Evolutionary conservation across 257 asterid species (phyloP), one percentile per base, ranked within the genome.

Genomic region (Linaria vulgaris): DNA sequence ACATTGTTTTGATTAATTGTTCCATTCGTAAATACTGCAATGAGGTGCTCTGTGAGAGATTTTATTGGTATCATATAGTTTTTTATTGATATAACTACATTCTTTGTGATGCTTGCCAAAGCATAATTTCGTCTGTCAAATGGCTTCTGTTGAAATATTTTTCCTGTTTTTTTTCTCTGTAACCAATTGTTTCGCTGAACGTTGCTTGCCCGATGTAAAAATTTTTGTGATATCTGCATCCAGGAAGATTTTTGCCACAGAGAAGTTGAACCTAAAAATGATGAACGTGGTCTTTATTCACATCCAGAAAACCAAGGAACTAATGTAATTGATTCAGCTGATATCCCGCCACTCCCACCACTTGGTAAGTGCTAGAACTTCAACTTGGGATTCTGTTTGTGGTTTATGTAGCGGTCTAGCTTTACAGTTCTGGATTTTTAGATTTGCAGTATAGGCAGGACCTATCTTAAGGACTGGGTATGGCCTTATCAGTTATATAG

Each of bases 331-430:
- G 75, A 74, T 70, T 72, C 41, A 68, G 66, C 74, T 64, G 49
- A 69, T 55, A 76, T 82, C 68, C 89, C 87, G 21, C 76, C 84
- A 17, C 80, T 74, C 16, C 94, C 88, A 39, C 57, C 74, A 54
- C 61, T 73, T 48, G 81, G 95, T 87, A 47, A 77, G 80, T 69
- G 50, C 66, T 67, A 27, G 37, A 24, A 46, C 3, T 57, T 37
- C 6, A 57, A 34, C 41, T 34, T 34, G 41, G 41, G 11, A 34
- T 34, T 34, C 41, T 11, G 9, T 34, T 34, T 34, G 10, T 34
- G 41, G 9, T 34, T 34, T 34, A 11, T 34, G 41, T 7, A 34
- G 41, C 9, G 41, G 9, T 34, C 41, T 34, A 34, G 1, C 41
- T 34, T 34, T 7, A 1, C 9, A 4, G 41, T 34, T 34, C 9